Base-by-base conservation (phyloP, 768 basidiomycete species). In the Tubosaeta sp. region DNA sequence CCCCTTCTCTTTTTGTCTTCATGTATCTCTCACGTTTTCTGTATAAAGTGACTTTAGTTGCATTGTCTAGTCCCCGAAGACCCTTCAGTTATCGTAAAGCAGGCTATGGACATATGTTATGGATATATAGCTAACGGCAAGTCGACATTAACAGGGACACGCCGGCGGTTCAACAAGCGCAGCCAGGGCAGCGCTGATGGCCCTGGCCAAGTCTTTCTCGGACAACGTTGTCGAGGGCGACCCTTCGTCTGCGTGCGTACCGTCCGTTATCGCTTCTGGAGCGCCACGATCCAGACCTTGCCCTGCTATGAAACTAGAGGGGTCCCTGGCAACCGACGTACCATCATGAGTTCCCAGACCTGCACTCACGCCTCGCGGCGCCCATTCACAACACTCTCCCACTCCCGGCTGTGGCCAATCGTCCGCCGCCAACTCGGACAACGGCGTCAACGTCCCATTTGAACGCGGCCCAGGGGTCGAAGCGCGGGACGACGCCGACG, bases 361-460 rank as follows among this genome's bases (percentile, higher is more conserved):
- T 26, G 27, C 14, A 25, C 41, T 25, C 14, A 42, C 14, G 42
- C 25, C 42, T 6, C 38, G 48, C 3, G 64, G 58, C 26, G 33
- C 59, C 68, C 67, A 68, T 51, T 54, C 49, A 32, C 66, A 68
- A 33, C 37, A 59, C 44, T 70, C 68, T 4, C 68, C 67, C 11
- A 70, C 63, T n/a, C 50, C 68, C 0, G 67, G 67, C 46, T 68
- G 67, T 2, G 67, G 67, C 67, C 67, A 68, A n/a, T 50, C 14
- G 5, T 46, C 58, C 29, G 12, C 52, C 41, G 53, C 59, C 19
- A 43, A 2, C 26, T 56, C 56, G 0, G 51, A 48, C 41, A 59
- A 6, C n/a, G 56, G 52, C 12, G 62, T 48, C 4, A 53, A 12
- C 13, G 43, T 51, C 6, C 58, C 39, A 6, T 61, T 64, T 35